phyloP scores from a whole-genome alignment of 169 alveolate genomes.

The Perkinsus chesapeaki region DNA sequence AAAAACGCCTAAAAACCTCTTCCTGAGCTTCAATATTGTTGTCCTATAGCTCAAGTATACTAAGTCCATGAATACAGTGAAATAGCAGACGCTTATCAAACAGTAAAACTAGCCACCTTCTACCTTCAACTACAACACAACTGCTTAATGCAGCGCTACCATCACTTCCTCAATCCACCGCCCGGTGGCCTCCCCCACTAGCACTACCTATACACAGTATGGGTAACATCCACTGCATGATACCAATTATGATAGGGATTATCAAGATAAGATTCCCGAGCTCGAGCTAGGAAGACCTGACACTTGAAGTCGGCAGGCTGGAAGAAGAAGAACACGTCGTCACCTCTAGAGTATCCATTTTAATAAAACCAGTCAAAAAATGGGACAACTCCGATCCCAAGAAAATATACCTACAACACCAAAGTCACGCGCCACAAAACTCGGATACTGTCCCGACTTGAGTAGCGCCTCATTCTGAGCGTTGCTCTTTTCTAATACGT shows the following conservation, averaged over 20 bases:
- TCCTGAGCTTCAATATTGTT: no score
- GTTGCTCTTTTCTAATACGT: background rate
- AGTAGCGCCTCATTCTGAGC: background rate
- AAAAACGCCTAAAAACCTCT: no score
- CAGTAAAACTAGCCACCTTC: no score
- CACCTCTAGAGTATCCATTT: background rate
- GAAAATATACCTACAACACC: background rate
- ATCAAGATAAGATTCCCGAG: background rate
- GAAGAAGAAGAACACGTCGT: background rate
- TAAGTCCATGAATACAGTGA: background rate
- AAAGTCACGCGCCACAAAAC: background rate
- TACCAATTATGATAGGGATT: conserved; percentile 65
- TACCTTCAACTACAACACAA: no score
- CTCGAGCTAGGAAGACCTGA: background rate
- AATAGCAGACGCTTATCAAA: no score
- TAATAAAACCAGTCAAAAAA: background rate
- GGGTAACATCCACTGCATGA: conserved; percentile 73
- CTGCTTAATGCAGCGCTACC: no score
- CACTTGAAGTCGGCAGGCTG: background rate
- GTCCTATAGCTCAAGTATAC: no score
- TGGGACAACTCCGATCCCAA: background rate
- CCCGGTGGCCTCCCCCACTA: background rate
- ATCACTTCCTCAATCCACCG: background rate
- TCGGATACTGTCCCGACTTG: background rate
- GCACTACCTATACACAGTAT: conserved; percentile 37